Evolutionary conservation across 805 yeast species (phyloP).

Genomic region (Saturnispora kantuleensis): DNA sequence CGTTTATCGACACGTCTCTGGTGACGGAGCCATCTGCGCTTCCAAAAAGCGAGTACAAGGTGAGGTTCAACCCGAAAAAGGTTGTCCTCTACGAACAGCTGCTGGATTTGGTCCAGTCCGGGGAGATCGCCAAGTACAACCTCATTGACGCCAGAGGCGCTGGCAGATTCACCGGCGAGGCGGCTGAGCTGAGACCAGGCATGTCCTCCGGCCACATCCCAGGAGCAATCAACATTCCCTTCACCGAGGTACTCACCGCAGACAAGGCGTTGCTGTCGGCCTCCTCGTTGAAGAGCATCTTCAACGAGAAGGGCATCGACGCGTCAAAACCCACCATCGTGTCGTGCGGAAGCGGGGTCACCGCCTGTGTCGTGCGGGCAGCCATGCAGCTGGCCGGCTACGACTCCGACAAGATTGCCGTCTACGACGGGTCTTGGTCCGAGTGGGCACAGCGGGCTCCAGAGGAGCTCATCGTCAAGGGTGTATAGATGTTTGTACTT

Average conservation of each 20-base stretch:
- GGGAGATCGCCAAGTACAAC: slow-evolving; percentile 36
- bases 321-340: slow-evolving; percentile 60
- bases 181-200: slow-evolving; percentile 85
- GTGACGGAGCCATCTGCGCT: slow-evolving; percentile 19
- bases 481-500: slow-evolving; percentile 2
- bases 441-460: slow-evolving; percentile 81
- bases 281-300: slow-evolving; percentile 36
- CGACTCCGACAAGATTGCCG: slow-evolving; percentile 35
- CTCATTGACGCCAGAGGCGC: slow-evolving; percentile 75
- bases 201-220: slow-evolving; percentile 86
- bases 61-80: slow-evolving; percentile 33
- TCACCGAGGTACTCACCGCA: slow-evolving; percentile 45
- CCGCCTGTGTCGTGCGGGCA: slow-evolving; percentile 78
- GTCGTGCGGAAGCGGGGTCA: slow-evolving; percentile 95
- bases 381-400: slow-evolving; percentile 55
- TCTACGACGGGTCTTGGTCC: slow-evolving; percentile 85
- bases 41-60: slow-evolving; percentile 25
- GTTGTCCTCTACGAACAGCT: slow-evolving; percentile 64
- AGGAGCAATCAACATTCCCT: slow-evolving; percentile 71
- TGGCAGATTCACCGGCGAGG: slow-evolving; percentile 67
- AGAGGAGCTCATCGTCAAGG: slow-evolving; percentile 40
- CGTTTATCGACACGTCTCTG: slow-evolving; percentile 16
- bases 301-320: slow-evolving; percentile 33
- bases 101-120: slow-evolving; percentile 42
- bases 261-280: slow-evolving; percentile 39